Percentiles rank a stretch among this genome's conserved stretches.
Conservation (phyloP, 2,329 filamentous ascomycete genomes). For the Diaporthe caulivora region DNA sequence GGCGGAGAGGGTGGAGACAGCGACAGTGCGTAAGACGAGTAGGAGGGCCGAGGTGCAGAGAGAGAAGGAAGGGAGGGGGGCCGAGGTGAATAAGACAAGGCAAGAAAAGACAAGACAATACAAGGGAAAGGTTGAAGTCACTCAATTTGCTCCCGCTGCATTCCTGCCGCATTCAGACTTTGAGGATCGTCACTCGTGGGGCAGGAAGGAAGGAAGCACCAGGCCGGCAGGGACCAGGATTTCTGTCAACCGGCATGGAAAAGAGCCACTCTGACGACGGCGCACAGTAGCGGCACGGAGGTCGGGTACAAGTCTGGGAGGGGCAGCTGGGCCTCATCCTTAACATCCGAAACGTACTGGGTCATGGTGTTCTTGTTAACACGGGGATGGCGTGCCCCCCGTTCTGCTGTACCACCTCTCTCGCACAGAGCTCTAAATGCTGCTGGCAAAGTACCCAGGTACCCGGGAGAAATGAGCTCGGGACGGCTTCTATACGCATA, state of each 20-base stretch:
- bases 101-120: slow-evolving; percentile 16
- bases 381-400: not conserved
- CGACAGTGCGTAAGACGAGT: slow-evolving; percentile 6
- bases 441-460: not conserved
- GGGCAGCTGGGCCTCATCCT: not conserved
- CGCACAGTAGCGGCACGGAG: not conserved
- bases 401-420: not conserved
- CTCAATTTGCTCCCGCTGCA: not conserved
- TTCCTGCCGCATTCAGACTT: slow-evolving; percentile 24
- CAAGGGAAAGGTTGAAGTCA: slow-evolving; percentile 24
- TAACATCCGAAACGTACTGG: not conserved
- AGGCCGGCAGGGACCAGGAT: slow-evolving; percentile 16
- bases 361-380: not conserved
- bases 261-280: not conserved
- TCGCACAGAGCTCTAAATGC: not conserved
- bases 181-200: slow-evolving; percentile 30
- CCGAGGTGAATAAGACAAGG: slow-evolving; percentile 18
- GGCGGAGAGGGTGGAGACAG: not conserved
- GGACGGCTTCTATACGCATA: too few species aligned
- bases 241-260: slow-evolving; percentile 10
- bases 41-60: not conserved
- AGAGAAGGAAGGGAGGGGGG: not conserved
- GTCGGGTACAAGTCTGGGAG: not conserved
- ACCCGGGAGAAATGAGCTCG: not conserved
- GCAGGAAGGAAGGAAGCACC: slow-evolving; percentile 4